phyloP scores from a whole-genome alignment of 2,329 filamentous ascomycete species.

The Diaporthe destruens region DNA sequence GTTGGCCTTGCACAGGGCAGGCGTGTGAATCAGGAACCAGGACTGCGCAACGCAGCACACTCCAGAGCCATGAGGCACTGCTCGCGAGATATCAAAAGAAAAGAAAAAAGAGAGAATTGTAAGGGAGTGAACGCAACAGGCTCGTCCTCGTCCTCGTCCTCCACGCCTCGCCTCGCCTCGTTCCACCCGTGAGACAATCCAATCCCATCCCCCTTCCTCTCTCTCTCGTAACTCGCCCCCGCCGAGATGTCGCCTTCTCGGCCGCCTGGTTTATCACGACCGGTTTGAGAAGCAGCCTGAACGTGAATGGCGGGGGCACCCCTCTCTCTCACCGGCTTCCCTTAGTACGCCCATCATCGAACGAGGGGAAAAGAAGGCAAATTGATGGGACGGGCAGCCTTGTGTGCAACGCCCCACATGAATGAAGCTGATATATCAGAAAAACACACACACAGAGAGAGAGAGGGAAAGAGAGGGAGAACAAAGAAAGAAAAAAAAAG shows the following conservation, averaged over 20 bases:
- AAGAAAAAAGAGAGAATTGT: not conserved
- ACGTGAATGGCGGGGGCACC: too few relatives aligned
- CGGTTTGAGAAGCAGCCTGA: too few relatives aligned
- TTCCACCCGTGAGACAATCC: slow-evolving; percentile 16
- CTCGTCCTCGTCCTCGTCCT: not conserved
- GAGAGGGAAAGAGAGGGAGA: too few relatives aligned
- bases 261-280: slow-evolving; percentile 1
- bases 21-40: slow-evolving; percentile 22
- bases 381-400: not conserved
- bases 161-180: not conserved
- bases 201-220: not conserved
- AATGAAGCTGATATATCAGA: slow-evolving; percentile 19
- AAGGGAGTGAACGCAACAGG: not conserved
- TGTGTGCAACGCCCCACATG: not conserved
- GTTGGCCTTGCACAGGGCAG: not conserved
- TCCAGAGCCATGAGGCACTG: not conserved
- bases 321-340: too few relatives aligned
- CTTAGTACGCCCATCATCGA: not conserved
- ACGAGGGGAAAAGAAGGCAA: not conserved
- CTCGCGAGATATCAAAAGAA: not conserved
- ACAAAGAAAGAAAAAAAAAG: too few relatives aligned
- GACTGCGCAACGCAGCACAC: not conserved
- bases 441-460: not conserved
- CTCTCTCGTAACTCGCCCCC: too few relatives aligned
- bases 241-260: slow-evolving; percentile 19